Evolutionary conservation across 331 rosid genomes (phyloP).

Genomic region (Malus hybrid): DNA sequence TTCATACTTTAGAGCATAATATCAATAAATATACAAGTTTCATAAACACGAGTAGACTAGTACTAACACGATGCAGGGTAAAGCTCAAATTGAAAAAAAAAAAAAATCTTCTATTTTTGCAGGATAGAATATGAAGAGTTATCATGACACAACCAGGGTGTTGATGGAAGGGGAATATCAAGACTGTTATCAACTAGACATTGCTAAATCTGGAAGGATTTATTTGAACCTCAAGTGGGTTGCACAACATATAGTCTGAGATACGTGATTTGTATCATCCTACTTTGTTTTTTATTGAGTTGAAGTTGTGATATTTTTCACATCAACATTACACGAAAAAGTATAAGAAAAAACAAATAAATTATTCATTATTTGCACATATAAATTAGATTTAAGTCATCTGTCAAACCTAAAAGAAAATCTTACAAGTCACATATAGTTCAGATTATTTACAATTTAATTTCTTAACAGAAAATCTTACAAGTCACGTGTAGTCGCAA

Average conservation of each 20-base stretch:
- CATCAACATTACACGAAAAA: neutral
- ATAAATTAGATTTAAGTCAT: neutral
- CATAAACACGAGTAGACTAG: too few relatives aligned
- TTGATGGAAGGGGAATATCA: constrained; percentile 65
- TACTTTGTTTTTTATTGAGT: neutral
- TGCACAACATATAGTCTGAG: constrained; percentile 48
- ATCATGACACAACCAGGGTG: constrained; percentile 67
- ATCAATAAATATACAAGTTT: too few relatives aligned
- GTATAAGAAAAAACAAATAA: neutral
- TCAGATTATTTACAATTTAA: neutral
- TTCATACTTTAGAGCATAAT: too few relatives aligned
- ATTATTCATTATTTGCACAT: neutral
- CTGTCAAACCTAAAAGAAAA: neutral
- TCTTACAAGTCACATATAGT: neutral
- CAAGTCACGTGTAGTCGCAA: too few relatives aligned
- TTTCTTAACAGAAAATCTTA: too few relatives aligned
- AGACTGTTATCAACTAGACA: constrained; percentile 42
- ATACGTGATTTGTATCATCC: constrained; percentile 2
- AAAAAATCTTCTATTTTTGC: neutral
- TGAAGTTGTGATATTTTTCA: neutral
- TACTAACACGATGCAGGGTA: too few relatives aligned
- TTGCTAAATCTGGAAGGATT: constrained; percentile 66
- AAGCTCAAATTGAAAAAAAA: too few relatives aligned
- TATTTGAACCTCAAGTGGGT: constrained; percentile 60
- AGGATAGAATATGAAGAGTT: constrained; percentile 74